Conservation (phyloP, 1,284 basidiomycete species). For the Tilletia setariae region DNA sequence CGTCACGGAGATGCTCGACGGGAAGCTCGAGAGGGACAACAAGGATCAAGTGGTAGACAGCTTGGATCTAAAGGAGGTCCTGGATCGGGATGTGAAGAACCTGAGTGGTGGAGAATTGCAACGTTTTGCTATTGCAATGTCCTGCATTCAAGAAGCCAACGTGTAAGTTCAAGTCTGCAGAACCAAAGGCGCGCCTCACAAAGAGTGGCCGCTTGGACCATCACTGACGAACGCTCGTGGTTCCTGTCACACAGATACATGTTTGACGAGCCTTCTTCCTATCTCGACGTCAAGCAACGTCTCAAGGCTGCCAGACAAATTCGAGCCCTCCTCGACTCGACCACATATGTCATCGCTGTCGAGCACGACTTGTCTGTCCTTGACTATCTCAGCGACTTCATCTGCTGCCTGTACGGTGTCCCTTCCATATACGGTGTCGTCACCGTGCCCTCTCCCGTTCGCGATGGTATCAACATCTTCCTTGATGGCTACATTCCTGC, state of each 20-base stretch:
- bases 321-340: constrained; percentile 47
- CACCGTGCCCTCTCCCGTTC: constrained; percentile 50
- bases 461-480: constrained; percentile 55
- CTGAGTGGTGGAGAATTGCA: constrained; percentile 54
- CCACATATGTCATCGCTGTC: constrained; percentile 54
- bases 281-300: constrained; percentile 55
- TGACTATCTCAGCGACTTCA: constrained; percentile 54
- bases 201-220: not conserved
- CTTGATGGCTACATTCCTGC: constrained; percentile 53
- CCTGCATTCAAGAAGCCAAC: constrained; percentile 52
- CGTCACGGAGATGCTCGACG: constrained; percentile 48
- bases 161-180: too few species aligned
- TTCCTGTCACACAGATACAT: constrained; percentile 47
- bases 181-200: too few species aligned
- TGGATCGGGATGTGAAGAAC: constrained; percentile 50
- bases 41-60: constrained; percentile 45
- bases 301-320: constrained; percentile 52
- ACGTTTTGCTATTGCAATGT: constrained; percentile 54
- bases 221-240: too few species aligned
- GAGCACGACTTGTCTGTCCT: constrained; percentile 54
- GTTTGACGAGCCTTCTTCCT: constrained; percentile 54
- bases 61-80: constrained; percentile 48
- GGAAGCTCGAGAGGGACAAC: constrained; percentile 51
- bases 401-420: constrained; percentile 54
- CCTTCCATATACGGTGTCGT: constrained; percentile 54